Base-by-base conservation (phyloP, 2,329 filamentous ascomycete species). In the Sarocladiaceae sp. region DNA sequence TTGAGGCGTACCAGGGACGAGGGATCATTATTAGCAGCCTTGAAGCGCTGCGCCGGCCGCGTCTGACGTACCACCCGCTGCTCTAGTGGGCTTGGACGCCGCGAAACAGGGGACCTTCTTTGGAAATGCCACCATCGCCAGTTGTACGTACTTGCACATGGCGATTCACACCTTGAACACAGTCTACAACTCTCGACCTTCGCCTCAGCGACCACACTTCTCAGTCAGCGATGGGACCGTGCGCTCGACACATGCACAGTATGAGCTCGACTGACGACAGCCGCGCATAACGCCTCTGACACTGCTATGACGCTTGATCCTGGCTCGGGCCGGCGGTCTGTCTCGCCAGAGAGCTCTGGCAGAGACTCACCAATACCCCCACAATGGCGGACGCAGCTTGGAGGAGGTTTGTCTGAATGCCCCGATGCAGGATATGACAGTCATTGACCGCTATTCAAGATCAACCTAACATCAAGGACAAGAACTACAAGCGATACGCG, bases 401-500 rank as follows among this genome's bases (percentile, higher is more conserved):
- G 89, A 64, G 84, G 86, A 72, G 88, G 90, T 95, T 79, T 66
- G 81, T 66, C 40, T 8, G 28, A 12, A 10, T 31, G 40, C 44
- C 23, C 56, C 58, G 26, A 18, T 22, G 36, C 53, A 48, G 20
- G 5, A n/a, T 15, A 22, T 20, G 29, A 51, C 33, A 17, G 26
- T 1, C 25, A 37, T 25, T 39, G 33, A 53, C 56, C 52, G 54
- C 57, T 57, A 54, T 59, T 29, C 11, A 31, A 82, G 76, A 88
- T 66, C 83, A 80, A 47, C 59, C 71, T 48, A 73, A 73, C 13
- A 71, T 71, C 39, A 84, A 82, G 66, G 83, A 86, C 69, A 86
- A 86, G 67, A 69, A 78, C 51, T 93, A 90, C 66, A 90, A 92
- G 59, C 88, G 92, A 68, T 99, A 97, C 82, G 90, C 91, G 40